Conservation (phyloP, 139 green algal genomes). For the Chlamydomonas sp. region DNA sequence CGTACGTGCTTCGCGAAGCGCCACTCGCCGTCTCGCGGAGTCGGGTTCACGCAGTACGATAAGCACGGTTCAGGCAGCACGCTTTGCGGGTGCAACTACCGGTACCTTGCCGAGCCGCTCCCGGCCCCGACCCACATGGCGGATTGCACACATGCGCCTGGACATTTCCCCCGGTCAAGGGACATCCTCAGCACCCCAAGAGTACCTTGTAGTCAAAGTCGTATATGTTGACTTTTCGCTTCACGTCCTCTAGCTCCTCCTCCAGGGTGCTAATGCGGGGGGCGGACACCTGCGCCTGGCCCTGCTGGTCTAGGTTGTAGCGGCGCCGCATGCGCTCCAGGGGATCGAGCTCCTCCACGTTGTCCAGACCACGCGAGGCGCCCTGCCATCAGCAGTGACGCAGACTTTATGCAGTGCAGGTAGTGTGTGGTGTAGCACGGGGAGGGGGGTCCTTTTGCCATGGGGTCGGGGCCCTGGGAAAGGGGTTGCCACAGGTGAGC, state of each 20-base stretch:
- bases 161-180: too few relatives aligned
- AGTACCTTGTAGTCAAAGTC: conserved; percentile 40
- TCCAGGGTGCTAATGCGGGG: conserved; percentile 24
- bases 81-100: too few relatives aligned
- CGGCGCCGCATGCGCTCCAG: conserved; percentile 50
- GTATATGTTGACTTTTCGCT: conserved; percentile 43
- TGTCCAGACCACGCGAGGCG: conserved; percentile 41
- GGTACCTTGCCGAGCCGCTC: too few relatives aligned
- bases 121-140: too few relatives aligned
- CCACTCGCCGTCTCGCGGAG: too few relatives aligned
- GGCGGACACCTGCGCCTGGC: neutral
- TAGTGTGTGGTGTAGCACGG: too few relatives aligned
- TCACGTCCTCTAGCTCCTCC: conserved; percentile 39
- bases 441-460: too few relatives aligned
- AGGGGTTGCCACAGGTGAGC: neutral
- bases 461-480: too few relatives aligned
- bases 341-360: conserved; percentile 56
- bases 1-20: too few relatives aligned
- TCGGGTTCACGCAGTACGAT: too few relatives aligned
- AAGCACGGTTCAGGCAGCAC: too few relatives aligned
- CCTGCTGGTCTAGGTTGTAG: conserved; percentile 32
- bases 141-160: too few relatives aligned
- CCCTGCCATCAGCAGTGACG: neutral
- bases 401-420: neutral
- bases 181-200: neutral